Conservation (phyloP, 805 yeast genomes). For the Zygosaccharomyces rouxii region DNA sequence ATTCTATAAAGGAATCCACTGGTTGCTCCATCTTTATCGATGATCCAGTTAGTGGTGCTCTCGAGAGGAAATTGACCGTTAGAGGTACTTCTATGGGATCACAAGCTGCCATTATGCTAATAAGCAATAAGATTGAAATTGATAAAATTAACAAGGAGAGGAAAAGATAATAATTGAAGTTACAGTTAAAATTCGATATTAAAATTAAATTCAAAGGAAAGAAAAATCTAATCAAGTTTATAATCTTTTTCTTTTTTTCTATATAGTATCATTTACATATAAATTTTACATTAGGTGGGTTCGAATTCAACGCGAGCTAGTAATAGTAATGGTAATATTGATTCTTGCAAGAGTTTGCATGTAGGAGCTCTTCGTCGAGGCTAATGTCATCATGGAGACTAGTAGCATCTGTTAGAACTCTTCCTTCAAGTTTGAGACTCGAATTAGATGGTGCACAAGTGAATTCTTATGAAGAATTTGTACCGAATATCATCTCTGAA, state of each 20-base stretch:
- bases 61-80: conserved; percentile 61
- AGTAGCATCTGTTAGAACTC: conserved; percentile 5
- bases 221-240: not conserved
- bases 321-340: not conserved
- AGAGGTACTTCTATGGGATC: conserved; percentile 65
- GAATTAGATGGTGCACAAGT: conserved; percentile 9
- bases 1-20: conserved; percentile 67
- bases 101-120: conserved; percentile 66
- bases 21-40: conserved; percentile 74
- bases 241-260: not conserved
- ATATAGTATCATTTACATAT: not conserved
- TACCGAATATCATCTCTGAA: conserved; percentile 1
- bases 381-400: conserved; percentile 14
- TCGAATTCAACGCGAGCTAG: conserved; percentile 1
- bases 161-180: conserved; percentile 7
- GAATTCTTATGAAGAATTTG: conserved; percentile 1
- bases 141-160: conserved; percentile 49
- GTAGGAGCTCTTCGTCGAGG: not conserved
- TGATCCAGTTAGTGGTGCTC: conserved; percentile 47
- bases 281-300: conserved; percentile 5
- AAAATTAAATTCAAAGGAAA: not conserved
- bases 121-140: conserved; percentile 64
- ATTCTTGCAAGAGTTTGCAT: not conserved
- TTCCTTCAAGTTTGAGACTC: conserved; percentile 12
- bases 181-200: not conserved